Conservation (phyloP, 2,329 filamentous ascomycete species). For the Trichoderma oligosporum region DNA sequence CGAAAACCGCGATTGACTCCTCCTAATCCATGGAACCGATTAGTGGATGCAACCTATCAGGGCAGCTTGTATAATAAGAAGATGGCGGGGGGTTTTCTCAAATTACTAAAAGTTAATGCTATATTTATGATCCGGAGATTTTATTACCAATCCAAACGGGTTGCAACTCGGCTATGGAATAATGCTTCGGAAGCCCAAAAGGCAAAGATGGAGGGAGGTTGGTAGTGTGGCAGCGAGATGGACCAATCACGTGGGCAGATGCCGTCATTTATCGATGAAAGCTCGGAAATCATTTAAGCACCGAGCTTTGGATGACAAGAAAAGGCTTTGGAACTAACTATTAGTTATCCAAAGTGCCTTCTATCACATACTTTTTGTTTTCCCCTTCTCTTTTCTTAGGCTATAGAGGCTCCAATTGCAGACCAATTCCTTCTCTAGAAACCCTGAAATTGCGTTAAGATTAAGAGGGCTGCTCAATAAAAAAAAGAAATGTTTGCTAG, state of each 20-base stretch:
- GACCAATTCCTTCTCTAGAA: neutral
- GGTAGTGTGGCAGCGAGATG: neutral
- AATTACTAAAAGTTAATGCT: neutral
- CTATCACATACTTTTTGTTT: neutral
- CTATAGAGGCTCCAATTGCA: neutral
- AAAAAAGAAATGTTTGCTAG: constrained; percentile 60
- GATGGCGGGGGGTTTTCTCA: neutral
- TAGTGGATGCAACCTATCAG: too few species aligned
- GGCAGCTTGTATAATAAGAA: neutral
- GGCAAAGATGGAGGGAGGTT: neutral
- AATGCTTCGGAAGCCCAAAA: neutral
- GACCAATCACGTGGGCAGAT: constrained; percentile 19
- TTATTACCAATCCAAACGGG: constrained; percentile 1
- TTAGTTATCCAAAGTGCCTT: too few species aligned
- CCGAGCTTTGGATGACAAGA: neutral
- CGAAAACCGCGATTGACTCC: too few species aligned
- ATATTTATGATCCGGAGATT: neutral
- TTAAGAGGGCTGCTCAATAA: neutral
- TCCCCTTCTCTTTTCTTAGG: neutral
- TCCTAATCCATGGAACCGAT: too few species aligned
- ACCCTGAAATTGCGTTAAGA: constrained; percentile 11
- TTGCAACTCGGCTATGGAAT: neutral
- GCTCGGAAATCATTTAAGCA: constrained; percentile 4
- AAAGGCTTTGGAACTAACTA: too few species aligned
- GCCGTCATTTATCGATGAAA: constrained; percentile 13